Percentiles rank a stretch among this genome's conserved stretches.
These are phyloP conservation scores for Plantago ovata DNA, from an alignment of 257 asterid species.

Conservation along the genomic window DNA sequence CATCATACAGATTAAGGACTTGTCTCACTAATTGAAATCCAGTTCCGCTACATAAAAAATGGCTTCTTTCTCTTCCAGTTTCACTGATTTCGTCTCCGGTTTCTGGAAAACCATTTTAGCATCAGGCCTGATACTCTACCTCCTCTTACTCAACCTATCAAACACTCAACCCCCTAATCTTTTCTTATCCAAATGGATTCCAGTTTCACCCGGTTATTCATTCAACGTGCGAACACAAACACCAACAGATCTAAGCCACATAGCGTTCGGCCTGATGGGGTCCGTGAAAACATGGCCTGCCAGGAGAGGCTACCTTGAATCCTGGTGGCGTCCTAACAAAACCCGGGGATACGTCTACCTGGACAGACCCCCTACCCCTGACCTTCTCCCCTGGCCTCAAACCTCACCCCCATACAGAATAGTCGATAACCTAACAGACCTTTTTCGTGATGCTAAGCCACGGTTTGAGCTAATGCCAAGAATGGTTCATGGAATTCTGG, in stretches of 20 bases:
- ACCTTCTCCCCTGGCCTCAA: slow-evolving; percentile 57
- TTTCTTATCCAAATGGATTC: slow-evolving; percentile 15
- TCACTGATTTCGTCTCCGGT: slow-evolving; percentile 16
- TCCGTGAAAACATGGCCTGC: slow-evolving; percentile 47
- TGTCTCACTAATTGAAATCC: background rate
- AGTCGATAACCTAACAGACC: slow-evolving; percentile 28
- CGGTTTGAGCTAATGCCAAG: slow-evolving; percentile 42
- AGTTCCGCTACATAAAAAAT: background rate
- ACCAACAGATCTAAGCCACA: slow-evolving; percentile 48
- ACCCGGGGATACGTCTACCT: slow-evolving; percentile 51
- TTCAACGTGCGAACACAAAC: background rate
- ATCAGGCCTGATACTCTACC: slow-evolving; percentile 21
- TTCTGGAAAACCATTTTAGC: slow-evolving; percentile 33
- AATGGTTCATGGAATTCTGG: slow-evolving; percentile 51
- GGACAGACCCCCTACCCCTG: slow-evolving; percentile 39
- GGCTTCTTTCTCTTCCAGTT: background rate
- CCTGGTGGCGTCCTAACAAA: slow-evolving; percentile 63
- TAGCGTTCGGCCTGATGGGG: slow-evolving; percentile 55
- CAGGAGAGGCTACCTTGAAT: slow-evolving; percentile 42
- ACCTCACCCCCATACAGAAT: slow-evolving; percentile 50
- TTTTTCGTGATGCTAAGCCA: slow-evolving; percentile 29
- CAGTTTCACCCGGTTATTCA: background rate
- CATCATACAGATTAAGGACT: background rate
- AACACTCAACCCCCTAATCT: slow-evolving; percentile 19
- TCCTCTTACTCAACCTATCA: slow-evolving; percentile 20